Base-by-base conservation (phyloP, 75 land plant genomes). In the Isoetes taiwanensis region DNA sequence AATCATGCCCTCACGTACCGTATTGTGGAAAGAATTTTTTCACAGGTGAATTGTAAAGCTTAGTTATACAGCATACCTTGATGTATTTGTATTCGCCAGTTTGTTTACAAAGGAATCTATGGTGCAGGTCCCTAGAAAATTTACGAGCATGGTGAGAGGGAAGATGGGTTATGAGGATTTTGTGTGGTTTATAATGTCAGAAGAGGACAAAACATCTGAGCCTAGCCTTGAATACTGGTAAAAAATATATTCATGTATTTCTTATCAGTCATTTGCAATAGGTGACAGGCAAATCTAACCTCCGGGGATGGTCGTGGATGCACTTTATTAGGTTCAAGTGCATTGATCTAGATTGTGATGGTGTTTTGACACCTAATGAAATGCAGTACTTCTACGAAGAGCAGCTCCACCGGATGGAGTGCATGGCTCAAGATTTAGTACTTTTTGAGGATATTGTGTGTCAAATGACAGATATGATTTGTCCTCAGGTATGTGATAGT, bases 151-250 rank as follows among this genome's bases (percentile, higher is more conserved):
- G 35, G 77, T 69, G 41, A 84, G 76, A 65, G 88, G 88, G 21
- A 86, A 83, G 66, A 91, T 91, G 97, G 82, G 94, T 14, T 91
- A 91, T 67, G 97, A 91, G 70, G 97, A 91, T 61, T 91, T 91
- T 67, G 97, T 91, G 37, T 91, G 90, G 72, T 91, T 91, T 61
- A 83, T 91, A 34, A 61, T 91, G 20, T 71, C 97, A 30, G 94
- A 86, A 70, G 97, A 91, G 71, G 97, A 91, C 61, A 91, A 91
- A 61, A 78, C 97, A 58, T 86, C 94, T 26, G 97, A 83, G 54
- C 88, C 97, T 35, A 83, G 97, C 59, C 76, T 91, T 35, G 94
- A 86, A 46, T 91, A 86, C 43, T 91, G 97, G 97, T 86, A 80
- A 53, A 23, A 5, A n/a, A 46, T n/a, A 37, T 14, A 37, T 9